Evolutionary conservation across 2,329 filamentous ascomycete genomes (phyloP).

Genomic region (Cadophora sp.): DNA sequence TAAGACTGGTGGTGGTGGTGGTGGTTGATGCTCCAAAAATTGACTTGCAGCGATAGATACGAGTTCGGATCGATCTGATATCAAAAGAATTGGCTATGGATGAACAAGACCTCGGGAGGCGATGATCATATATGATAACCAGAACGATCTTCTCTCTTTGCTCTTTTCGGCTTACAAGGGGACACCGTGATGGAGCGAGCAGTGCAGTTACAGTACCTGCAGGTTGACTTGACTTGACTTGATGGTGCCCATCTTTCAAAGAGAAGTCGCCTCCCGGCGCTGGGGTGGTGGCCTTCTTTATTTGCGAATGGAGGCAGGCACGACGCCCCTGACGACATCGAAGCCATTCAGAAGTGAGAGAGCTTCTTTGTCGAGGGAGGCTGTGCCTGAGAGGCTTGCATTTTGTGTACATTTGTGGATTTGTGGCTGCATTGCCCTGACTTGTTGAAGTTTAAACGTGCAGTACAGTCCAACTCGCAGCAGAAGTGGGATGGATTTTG

Average conservation of each 20-base stretch:
- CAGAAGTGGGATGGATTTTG: neutral
- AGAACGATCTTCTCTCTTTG: constrained; percentile 24
- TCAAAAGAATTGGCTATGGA: constrained; percentile 26
- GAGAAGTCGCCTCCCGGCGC: constrained; percentile 37
- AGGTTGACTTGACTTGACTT: constrained; percentile 30
- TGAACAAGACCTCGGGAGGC: constrained; percentile 16
- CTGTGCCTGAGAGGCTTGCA: constrained; percentile 23
- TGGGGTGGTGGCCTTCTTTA: constrained; percentile 33
- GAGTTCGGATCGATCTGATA: constrained; percentile 21
- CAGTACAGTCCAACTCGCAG: neutral
- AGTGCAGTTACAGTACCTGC: neutral
- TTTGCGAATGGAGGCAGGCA: constrained; percentile 24
- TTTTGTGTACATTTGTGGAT: constrained; percentile 16
- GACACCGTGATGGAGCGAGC: constrained; percentile 33
- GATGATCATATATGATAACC: constrained; percentile 34
- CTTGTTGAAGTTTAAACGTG: neutral
- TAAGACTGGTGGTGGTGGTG: constrained; percentile 23
- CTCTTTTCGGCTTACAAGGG: constrained; percentile 33
- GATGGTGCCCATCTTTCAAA: constrained; percentile 40
- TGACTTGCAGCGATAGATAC: constrained; percentile 32
- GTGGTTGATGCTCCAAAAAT: constrained; percentile 26
- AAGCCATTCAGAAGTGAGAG: constrained; percentile 24
- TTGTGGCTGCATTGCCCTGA: constrained; percentile 6
- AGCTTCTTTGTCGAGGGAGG: constrained; percentile 21
- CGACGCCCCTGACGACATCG: constrained; percentile 33